A percentile compares a stretch with the other conserved stretches of the same genome.
Evolutionary conservation across 805 yeast species (phyloP).

Genomic region (Ogataea corticis): DNA sequence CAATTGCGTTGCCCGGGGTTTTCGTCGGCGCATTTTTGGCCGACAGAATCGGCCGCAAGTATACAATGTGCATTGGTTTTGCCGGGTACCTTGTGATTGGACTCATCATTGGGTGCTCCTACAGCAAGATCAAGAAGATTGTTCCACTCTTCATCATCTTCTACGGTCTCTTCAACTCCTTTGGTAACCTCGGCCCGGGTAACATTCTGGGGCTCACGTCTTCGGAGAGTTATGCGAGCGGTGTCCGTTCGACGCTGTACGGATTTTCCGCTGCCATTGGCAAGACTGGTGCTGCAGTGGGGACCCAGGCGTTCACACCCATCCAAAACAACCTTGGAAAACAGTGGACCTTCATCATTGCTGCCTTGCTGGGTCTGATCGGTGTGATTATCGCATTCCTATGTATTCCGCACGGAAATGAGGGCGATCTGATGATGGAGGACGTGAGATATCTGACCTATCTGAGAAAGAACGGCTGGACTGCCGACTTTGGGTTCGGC

Average conservation of each 20-base stretch:
- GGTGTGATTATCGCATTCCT: conserved; percentile 62
- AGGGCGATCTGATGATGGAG: conserved; percentile 60
- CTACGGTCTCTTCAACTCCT: conserved; percentile 69
- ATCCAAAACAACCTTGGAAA: conserved; percentile 64
- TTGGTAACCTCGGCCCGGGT: conserved; percentile 81
- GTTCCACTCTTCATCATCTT: conserved; percentile 66
- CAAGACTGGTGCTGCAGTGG: conserved; percentile 83
- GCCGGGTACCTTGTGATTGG: conserved; percentile 71
- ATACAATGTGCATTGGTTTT: conserved; percentile 71
- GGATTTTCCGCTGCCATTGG: conserved; percentile 81
- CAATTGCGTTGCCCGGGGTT: conserved; percentile 73
- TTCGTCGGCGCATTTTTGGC: conserved; percentile 65
- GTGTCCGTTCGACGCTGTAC: conserved; percentile 73
- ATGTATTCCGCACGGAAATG: conserved; percentile 67
- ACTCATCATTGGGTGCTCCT: conserved; percentile 66
- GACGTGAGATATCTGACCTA: conserved; percentile 49
- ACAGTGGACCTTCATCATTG: conserved; percentile 76
- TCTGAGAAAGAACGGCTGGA: conserved; percentile 48
- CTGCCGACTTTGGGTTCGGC: conserved; percentile 51
- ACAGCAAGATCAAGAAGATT: conserved; percentile 54
- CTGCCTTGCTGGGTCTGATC: conserved; percentile 67
- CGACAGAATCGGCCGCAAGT: conserved; percentile 69
- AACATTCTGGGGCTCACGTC: conserved; percentile 67
- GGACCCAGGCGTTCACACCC: conserved; percentile 71
- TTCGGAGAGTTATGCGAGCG: conserved; percentile 73